These are phyloP conservation scores for Trypanosoma congolense DNA, from an alignment of 208 protist genomes.

Conservation along the genomic window DNA sequence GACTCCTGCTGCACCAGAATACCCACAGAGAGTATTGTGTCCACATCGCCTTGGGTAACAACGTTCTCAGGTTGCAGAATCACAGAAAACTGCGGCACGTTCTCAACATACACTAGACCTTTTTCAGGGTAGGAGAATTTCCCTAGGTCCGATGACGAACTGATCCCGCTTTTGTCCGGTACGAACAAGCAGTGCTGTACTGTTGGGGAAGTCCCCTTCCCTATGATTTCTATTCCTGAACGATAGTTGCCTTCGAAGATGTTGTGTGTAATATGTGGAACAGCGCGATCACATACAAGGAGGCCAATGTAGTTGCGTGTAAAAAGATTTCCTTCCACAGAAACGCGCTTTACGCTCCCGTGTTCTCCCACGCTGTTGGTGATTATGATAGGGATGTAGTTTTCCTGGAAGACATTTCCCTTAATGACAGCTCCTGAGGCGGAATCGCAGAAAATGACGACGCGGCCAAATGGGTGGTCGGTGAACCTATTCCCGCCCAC, in stretches of 20 bases:
- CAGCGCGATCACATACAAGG: constrained; percentile 55
- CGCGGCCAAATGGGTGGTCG: constrained; percentile 28
- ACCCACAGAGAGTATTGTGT: constrained; percentile 32
- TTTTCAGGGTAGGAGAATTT: constrained; percentile 19
- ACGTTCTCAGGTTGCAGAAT: constrained; percentile 39
- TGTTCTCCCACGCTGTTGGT: constrained; percentile 6
- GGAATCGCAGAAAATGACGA: constrained; percentile 34
- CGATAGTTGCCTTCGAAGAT: constrained; percentile 69
- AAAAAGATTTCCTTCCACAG: constrained; percentile 58
- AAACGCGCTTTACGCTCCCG: not conserved
- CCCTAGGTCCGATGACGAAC: not conserved
- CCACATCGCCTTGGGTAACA: not conserved
- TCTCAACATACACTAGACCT: constrained; percentile 28
- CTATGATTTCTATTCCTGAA: constrained; percentile 64
- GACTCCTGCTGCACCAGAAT: constrained; percentile 41
- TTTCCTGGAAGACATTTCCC: constrained; percentile 58
- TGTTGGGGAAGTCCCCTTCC: constrained; percentile 34
- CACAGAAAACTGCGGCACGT: constrained; percentile 21
- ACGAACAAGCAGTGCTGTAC: constrained; percentile 61
- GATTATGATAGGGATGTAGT: constrained; percentile 56
- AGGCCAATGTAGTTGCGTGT: constrained; percentile 68
- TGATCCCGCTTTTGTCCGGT: not conserved
- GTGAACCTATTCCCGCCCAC: constrained; percentile 63
- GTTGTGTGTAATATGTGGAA: constrained; percentile 51
- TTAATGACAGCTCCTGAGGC: constrained; percentile 22